Conservation (phyloP, 441 rosid species). For the Erodium trifolium region DNA sequence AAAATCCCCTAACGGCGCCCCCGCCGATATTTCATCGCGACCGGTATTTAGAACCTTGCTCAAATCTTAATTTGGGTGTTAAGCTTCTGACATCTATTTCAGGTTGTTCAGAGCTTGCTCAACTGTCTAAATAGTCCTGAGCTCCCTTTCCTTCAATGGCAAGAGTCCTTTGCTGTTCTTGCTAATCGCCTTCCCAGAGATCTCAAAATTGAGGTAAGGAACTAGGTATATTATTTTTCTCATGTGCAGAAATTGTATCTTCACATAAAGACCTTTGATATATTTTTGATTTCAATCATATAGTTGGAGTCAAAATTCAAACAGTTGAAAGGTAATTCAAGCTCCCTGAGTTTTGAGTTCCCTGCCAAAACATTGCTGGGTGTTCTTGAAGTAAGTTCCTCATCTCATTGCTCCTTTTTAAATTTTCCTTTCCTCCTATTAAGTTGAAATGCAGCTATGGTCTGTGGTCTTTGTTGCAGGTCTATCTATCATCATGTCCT, state of each 20-base stretch:
- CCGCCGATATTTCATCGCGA: too few relatives aligned
- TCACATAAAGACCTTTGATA: conserved; percentile 3
- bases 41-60: too few relatives aligned
- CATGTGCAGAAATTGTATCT: conserved; percentile 12
- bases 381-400: conserved; percentile 67
- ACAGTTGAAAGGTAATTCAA: conserved; percentile 53
- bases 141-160: conserved; percentile 99
- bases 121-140: conserved; percentile 93
- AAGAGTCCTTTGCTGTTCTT: conserved; percentile 90
- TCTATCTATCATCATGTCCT: conserved; percentile 59
- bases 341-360: conserved; percentile 66
- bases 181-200: conserved; percentile 95
- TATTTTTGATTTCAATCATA: conserved; percentile 14
- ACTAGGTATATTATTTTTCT: conserved; percentile 12
- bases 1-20: too few relatives aligned
- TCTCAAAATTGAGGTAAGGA: conserved; percentile 69
- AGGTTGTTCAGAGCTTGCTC: conserved; percentile 94
- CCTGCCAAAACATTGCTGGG: conserved; percentile 81
- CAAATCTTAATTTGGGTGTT: conserved; percentile 7
- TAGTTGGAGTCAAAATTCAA: conserved; percentile 82
- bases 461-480: conserved; percentile 38
- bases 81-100: conserved; percentile 23
- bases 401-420: conserved; percentile 2
- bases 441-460: conserved; percentile 12
- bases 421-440: neutral